Evolutionary conservation across 257 asterid genomes (phyloP).

Genomic region (Jasminum sambac): DNA sequence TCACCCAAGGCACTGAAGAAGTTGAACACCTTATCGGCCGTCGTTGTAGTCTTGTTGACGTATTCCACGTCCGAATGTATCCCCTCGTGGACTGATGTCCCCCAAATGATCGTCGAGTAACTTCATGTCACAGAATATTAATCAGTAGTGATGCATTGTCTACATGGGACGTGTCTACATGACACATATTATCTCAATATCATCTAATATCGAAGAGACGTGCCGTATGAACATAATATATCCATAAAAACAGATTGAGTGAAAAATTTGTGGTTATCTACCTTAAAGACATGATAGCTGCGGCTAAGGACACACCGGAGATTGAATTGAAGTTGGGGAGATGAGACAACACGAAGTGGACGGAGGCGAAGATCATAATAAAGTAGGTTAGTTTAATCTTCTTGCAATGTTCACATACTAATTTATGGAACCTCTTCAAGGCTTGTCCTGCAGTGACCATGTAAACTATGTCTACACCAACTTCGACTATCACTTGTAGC

Average conservation of each 20-base stretch:
- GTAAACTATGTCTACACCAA: conserved; percentile 34
- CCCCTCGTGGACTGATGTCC: conserved; percentile 10
- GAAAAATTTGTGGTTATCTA: background rate
- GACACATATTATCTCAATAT: background rate
- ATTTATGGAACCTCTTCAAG: conserved; percentile 31
- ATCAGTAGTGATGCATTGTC: conserved; percentile 1
- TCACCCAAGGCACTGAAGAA: conserved; percentile 39
- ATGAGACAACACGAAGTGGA: conserved; percentile 32
- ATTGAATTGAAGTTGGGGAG: conserved; percentile 42
- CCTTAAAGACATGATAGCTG: conserved; percentile 42
- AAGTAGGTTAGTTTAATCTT: conserved; percentile 33
- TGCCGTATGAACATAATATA: too few relatives aligned
- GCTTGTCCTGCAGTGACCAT: conserved; percentile 48
- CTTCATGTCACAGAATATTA: background rate
- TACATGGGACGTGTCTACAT: conserved; percentile 3
- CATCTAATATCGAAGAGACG: too few relatives aligned
- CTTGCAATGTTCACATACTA: conserved; percentile 13
- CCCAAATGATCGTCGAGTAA: conserved; percentile 40
- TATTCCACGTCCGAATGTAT: conserved; percentile 24
- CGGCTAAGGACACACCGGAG: conserved; percentile 28
- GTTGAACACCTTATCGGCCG: conserved; percentile 18
- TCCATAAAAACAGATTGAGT: too few relatives aligned
- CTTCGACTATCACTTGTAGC: conserved; percentile 31
- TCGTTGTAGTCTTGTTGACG: background rate
- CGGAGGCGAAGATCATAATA: conserved; percentile 31